A percentile compares a stretch with the other conserved stretches of the same genome.
Conservation (phyloP, 176 grass and related monocot species). For the Saccharum spontaneum region DNA sequence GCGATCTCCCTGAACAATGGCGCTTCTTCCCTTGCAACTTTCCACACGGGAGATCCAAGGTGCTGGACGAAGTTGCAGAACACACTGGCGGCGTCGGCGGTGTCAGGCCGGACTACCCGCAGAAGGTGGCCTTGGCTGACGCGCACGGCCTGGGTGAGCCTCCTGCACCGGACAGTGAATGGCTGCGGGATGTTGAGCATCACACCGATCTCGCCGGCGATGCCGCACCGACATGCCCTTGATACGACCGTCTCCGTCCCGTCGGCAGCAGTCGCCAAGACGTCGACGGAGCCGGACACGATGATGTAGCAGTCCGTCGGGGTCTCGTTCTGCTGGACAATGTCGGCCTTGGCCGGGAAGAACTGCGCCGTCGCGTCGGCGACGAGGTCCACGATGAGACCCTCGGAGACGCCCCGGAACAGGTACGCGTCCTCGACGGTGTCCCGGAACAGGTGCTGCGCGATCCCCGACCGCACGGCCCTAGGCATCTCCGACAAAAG, state of each 20-base stretch:
- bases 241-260: constrained; percentile 31
- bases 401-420: constrained; percentile 40
- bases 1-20: not conserved
- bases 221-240: constrained; percentile 33
- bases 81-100: constrained; percentile 28
- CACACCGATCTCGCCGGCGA: constrained; percentile 60
- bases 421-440: constrained; percentile 38
- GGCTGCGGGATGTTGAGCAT: constrained; percentile 56
- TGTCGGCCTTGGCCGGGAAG: constrained; percentile 50
- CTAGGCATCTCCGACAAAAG: constrained; percentile 52
- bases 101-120: constrained; percentile 24
- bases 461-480: constrained; percentile 40
- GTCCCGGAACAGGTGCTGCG: constrained; percentile 46
- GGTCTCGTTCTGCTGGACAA: constrained; percentile 43
- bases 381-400: constrained; percentile 44
- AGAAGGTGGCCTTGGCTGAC: constrained; percentile 40
- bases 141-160: constrained; percentile 44
- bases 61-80: constrained; percentile 28
- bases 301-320: constrained; percentile 57
- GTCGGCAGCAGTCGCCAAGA: constrained; percentile 3
- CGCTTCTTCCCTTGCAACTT: not conserved
- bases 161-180: constrained; percentile 50
- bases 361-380: constrained; percentile 40
- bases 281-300: constrained; percentile 46
- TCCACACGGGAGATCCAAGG: not conserved